Base-by-base conservation (phyloP, 1,139 yeast genomes). In the Diutina scorzettiae region DNA sequence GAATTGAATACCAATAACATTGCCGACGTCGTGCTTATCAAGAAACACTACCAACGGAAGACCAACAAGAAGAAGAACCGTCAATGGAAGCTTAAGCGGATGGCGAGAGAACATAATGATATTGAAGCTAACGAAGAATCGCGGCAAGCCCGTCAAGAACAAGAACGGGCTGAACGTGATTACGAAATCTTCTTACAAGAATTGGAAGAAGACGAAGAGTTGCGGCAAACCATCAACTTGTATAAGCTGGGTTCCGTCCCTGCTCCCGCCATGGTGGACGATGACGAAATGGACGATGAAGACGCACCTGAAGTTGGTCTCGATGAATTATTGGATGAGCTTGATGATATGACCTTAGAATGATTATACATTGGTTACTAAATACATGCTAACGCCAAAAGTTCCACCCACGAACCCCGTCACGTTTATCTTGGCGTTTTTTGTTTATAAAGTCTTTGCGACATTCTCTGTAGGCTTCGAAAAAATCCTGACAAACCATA, bases 161-260 rank as follows among this genome's bases (percentile, higher is more conserved):
- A 78, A 56, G 97, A 86, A 59, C 76, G 85, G 55, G 95, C 94
- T 3, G 97, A 91, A 64, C 81, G 78, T 62, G 99, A 91, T 63
- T 91, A 89, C 64, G 99, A 91, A 64, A 60, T 81, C 54, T 91
- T 91, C 82, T 76, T 93, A 66, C 96, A 86, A 67, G 96, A 91
- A 61, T 78, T 93, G 60, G 98, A 91, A 69, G 97, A 91, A 64
- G 99, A 91, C 63, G 79, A 81, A 45, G 99, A 91, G 59, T 74
- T 93, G 60, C 84, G 98, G 69, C 89, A 82, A 52, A 79, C 87
- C 41, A 78, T 91, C 61, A 89, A 91, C 58, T 60, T 91, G 55
- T 91, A 91, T 68, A 91, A 86, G 68, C 76, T 78, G 43, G 49
- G 42, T 42, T 42, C 46, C 12, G 42, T 29, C 3, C 42, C 43